These are phyloP conservation scores for Coemansia sp. DNA, from an alignment of 192 early-diverging fungal genomes.

Conservation along the genomic window DNA sequence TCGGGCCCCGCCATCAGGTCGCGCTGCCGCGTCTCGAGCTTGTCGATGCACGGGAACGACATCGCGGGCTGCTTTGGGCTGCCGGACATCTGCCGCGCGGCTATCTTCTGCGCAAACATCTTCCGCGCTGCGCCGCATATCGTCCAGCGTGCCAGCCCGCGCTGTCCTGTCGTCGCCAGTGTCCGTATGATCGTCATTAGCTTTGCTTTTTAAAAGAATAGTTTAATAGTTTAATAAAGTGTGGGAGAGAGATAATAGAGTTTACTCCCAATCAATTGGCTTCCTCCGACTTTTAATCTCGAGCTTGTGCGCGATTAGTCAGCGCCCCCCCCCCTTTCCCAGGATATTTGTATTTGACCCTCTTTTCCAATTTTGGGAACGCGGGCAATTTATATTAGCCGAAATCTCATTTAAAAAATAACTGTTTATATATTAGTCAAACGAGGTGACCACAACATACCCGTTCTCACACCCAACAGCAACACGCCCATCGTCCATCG, in stretches of 20 bases:
- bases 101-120: too few relatives aligned
- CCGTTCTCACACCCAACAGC: constrained; percentile 45
- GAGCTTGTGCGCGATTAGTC: too few relatives aligned
- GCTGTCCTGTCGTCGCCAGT: not conserved
- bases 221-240: too few relatives aligned
- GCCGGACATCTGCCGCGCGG: not conserved
- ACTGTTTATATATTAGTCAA: constrained; percentile 13
- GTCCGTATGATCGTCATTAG: not conserved
- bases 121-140: not conserved
- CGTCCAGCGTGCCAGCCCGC: too few relatives aligned
- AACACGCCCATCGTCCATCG: constrained; percentile 37
- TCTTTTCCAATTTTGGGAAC: too few relatives aligned
- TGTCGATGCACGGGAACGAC: constrained; percentile 76
- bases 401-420: not conserved
- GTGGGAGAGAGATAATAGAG: not conserved
- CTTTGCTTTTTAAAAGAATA: too few relatives aligned
- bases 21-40: constrained; percentile 57
- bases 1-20: constrained; percentile 72
- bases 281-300: too few relatives aligned
- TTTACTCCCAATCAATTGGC: too few relatives aligned
- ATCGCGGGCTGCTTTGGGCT: constrained; percentile 12
- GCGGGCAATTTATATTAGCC: not conserved
- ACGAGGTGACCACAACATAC: constrained; percentile 37
- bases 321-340: too few relatives aligned
- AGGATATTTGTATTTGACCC: too few relatives aligned